A percentile compares a stretch with the other conserved stretches of the same genome.
Conservation (phyloP, 78 protist genomes). For the Bigelowiella natans region DNA sequence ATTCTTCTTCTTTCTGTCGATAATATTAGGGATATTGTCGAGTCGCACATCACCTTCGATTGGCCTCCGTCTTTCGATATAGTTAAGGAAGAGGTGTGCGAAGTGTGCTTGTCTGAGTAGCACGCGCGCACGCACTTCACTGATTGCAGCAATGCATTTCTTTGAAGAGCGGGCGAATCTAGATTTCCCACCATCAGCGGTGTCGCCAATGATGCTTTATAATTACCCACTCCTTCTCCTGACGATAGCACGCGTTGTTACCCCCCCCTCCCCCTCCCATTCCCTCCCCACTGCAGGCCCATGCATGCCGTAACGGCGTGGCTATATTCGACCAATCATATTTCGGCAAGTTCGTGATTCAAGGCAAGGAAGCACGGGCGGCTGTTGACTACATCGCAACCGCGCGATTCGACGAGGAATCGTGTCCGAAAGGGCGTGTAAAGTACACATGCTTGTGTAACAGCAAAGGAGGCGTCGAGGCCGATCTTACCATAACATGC, state of each 20-base stretch:
- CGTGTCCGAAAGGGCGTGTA: neutral
- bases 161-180: too few relatives aligned
- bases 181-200: too few relatives aligned
- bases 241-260: neutral
- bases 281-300: neutral
- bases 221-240: too few relatives aligned
- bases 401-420: too few relatives aligned
- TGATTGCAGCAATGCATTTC: too few relatives aligned
- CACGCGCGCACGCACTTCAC: too few relatives aligned
- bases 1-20: too few relatives aligned
- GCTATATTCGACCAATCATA: constrained; percentile 19
- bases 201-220: too few relatives aligned
- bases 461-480: constrained; percentile 13
- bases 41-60: constrained; percentile 1
- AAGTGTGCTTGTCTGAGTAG: neutral
- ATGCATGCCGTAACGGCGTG: neutral
- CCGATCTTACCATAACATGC: constrained; percentile 4
- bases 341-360: constrained; percentile 12
- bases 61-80: neutral
- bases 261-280: neutral
- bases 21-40: neutral
- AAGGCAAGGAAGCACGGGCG: too few relatives aligned
- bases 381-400: too few relatives aligned
- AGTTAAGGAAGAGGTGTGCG: neutral
- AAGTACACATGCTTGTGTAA: constrained; percentile 12